Evolutionary conservation across 306 rosid genomes (phyloP), one percentile per base, ranked within the genome.

Genomic region (Cicer arietinum): DNA sequence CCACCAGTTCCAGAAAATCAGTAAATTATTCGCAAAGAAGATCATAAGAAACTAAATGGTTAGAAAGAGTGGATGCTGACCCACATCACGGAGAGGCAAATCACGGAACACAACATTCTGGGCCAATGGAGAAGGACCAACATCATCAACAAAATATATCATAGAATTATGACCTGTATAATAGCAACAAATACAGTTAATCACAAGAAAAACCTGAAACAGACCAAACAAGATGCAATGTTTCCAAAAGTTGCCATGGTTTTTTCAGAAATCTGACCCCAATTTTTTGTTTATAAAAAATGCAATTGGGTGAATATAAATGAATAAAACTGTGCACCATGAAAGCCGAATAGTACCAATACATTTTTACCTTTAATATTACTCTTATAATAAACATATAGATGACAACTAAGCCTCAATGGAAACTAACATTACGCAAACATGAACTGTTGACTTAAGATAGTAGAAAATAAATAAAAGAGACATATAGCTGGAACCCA

Each of bases 61-160:
- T 58, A 80, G 84, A 80, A 74, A 86, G 87, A 89, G 78, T 71
- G 95, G 96, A 90, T 90, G 97, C 97, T 94, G 92, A 94, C 99
- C 99, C 97, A 94, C 99, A 92, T 94, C 99, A 88, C 96, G 95
- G 71, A 94, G 96, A 46, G 99, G 99, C 89, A 92, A 85, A 86
- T 94, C 93, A 75, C 96, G 96, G 78, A 85, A 86, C 69, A 96
- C 84, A 39, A 94, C 91, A 79, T 73, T 92, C 83, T 94, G 99
- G 51, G 96, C 94, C 90, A 89, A 82, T 75, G 99, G 97, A 78
- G 99, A 92, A 79, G 96, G 95, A 35, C 97, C 99, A 67, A 94
- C 87, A 30, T 90, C 96, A 84, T 88, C 96, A 52, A 92, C 99
- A 59, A 94, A 92, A 89, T 92, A 89, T 78, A 94, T 90, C 93